These are phyloP conservation scores for Samsoniella hepiali DNA, from an alignment of 2,329 filamentous ascomycete species.

Conservation along the genomic window DNA sequence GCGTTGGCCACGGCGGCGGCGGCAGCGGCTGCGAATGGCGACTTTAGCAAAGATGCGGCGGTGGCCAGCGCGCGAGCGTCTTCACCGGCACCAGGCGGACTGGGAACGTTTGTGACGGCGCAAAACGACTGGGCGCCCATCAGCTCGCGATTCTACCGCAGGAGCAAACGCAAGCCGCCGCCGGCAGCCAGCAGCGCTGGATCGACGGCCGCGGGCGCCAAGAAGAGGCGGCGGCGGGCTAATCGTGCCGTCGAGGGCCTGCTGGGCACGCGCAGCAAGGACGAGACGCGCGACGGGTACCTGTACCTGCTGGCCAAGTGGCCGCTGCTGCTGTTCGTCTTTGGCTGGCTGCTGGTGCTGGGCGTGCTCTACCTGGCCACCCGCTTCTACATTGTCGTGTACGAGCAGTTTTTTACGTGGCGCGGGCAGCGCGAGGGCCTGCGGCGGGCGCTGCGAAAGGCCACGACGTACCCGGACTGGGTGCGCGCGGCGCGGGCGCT, in stretches of 20 bases:
- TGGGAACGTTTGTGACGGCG: slow-evolving; percentile 71
- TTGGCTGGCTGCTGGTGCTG: slow-evolving; percentile 75
- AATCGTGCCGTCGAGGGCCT: slow-evolving; percentile 39
- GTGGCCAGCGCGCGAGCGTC: slow-evolving; percentile 17
- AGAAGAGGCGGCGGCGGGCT: slow-evolving; percentile 30
- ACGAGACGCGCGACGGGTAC: slow-evolving; percentile 93
- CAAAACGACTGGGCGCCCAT: slow-evolving; percentile 96
- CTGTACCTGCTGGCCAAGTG: slow-evolving; percentile 88
- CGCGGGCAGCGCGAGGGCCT: slow-evolving; percentile 72
- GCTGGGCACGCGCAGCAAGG: slow-evolving; percentile 62
- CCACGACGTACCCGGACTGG: slow-evolving; percentile 81
- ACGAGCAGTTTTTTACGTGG: slow-evolving; percentile 91
- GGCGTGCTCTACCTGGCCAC: slow-evolving; percentile 72
- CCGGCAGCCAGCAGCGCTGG: slow-evolving; percentile 23
- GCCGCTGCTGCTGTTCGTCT: slow-evolving; percentile 78
- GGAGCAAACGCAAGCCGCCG: slow-evolving; percentile 35
- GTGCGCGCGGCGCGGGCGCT: slow-evolving; percentile 72
- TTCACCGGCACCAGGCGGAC: slow-evolving; percentile 18
- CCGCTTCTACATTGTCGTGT: slow-evolving; percentile 83
- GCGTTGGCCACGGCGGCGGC: slow-evolving; percentile 29
- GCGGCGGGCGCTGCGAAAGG: slow-evolving; percentile 65
- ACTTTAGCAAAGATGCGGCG: slow-evolving; percentile 31
- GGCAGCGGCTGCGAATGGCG: slow-evolving; percentile 21
- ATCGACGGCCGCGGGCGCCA: slow-evolving; percentile 16
- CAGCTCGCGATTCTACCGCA: slow-evolving; percentile 60